Percentiles rank a stretch among this genome's conserved stretches.
These are phyloP conservation scores for Rhodotorula glutinis DNA, from an alignment of 1,284 basidiomycete genomes.

Conservation along the genomic window DNA sequence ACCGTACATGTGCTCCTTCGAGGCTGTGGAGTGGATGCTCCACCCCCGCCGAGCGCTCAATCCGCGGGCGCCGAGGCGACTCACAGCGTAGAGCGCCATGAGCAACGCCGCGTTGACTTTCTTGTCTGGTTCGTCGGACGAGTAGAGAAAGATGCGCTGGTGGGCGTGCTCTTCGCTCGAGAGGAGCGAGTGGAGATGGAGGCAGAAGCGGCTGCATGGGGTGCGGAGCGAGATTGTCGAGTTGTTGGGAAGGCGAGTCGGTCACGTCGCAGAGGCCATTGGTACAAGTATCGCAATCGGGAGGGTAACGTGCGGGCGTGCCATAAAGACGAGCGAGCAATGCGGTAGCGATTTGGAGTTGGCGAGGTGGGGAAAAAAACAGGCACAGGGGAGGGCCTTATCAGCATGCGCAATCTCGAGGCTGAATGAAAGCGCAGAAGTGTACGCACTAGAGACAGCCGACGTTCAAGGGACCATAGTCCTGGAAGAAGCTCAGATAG, in stretches of 20 bases:
- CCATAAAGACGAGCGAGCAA: no score
- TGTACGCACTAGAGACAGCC: conserved; percentile 68
- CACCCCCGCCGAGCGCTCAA: no score
- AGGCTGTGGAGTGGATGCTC: neutral
- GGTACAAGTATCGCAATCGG: no score
- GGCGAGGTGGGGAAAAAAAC: neutral
- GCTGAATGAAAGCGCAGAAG: no score
- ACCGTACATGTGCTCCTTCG: no score
- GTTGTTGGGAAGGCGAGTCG: no score
- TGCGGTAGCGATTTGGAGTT: neutral
- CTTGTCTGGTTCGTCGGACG: conserved; percentile 72
- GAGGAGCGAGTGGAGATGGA: conserved; percentile 81
- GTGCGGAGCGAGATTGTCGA: no score
- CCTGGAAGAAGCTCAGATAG: conserved; percentile 91
- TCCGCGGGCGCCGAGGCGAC: conserved; percentile 46
- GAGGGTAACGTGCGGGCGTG: no score
- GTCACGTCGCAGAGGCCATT: no score
- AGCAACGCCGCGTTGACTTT: conserved; percentile 94
- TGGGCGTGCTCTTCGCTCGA: conserved; percentile 49
- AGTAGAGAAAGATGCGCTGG: conserved; percentile 75
- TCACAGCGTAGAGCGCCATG: conserved; percentile 82
- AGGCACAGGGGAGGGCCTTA: neutral
- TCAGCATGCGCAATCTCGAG: no score
- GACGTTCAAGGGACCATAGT: conserved; percentile 91
- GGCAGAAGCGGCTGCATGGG: conserved; percentile 68